Conservation (phyloP, 352 stramenopile genomes). For the Globisporangium cederbergense region DNA sequence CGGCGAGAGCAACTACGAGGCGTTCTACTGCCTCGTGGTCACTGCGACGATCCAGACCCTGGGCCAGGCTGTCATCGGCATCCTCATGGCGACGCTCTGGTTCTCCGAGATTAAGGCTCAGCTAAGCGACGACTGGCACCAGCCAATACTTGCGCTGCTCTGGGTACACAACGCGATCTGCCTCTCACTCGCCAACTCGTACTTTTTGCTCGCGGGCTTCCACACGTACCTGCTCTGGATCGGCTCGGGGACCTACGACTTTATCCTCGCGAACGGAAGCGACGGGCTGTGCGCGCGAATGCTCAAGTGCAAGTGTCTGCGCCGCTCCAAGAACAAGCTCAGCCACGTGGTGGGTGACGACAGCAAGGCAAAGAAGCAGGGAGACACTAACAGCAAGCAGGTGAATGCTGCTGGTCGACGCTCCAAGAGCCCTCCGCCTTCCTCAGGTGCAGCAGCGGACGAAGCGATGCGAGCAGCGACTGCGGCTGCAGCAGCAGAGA, state of each 20-base stretch:
- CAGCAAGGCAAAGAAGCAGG: conserved; percentile 13
- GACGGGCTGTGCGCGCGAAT: conserved; percentile 70
- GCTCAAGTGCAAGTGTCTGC: conserved; percentile 71
- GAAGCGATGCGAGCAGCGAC: conserved; percentile 7
- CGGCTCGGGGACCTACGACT: conserved; percentile 79
- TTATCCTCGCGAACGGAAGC: conserved; percentile 74
- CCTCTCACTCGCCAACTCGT: conserved; percentile 60
- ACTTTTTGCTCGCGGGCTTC: conserved; percentile 67
- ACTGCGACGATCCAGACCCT: conserved; percentile 52
- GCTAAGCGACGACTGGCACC: conserved; percentile 35
- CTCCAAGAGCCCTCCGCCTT: conserved; percentile 6
- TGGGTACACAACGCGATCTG: conserved; percentile 75
- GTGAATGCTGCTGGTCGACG: conserved; percentile 14
- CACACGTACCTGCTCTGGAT: conserved; percentile 75
- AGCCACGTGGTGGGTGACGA: conserved; percentile 33
- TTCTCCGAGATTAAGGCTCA: conserved; percentile 46
- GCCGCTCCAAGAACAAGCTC: conserved; percentile 34
- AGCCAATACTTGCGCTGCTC: conserved; percentile 46
- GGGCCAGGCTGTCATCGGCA: conserved; percentile 62
- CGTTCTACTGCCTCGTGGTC: conserved; percentile 78
- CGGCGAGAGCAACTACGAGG: conserved; percentile 77
- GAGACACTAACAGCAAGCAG: conserved; percentile 22
- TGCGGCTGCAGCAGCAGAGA: conserved; percentile 18
- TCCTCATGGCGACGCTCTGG: conserved; percentile 78
- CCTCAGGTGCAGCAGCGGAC: neutral